Base-by-base conservation (phyloP, 108 stramenopile genomes). In the Aurantiochytrium sp. region DNA sequence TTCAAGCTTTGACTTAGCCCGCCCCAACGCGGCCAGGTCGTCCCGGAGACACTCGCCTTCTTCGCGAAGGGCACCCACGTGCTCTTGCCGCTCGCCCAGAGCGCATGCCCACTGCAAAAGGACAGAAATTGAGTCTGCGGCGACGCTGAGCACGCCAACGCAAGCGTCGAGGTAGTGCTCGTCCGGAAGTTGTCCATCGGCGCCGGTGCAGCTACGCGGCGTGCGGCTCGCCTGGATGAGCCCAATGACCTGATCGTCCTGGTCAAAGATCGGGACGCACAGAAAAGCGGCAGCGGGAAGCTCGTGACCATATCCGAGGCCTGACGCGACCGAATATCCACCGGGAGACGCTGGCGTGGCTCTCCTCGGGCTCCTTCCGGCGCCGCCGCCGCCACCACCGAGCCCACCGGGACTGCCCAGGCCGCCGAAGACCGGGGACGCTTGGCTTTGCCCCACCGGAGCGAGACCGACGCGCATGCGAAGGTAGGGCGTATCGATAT, bases 221-320 rank as follows among this genome's bases (percentile, higher is more conserved):
- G 59, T 65, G 34, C 59, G 59, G 19, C 59, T 81, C 21, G 73
- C 73, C 24, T 81, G 73, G 27, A 81, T 48, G 39, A 81, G 36
- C 10, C 73, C 73, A 41, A 48, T 48, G 27, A 81, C 73, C 32
- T 48, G 73, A 12, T 81, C 73, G 6, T 41, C 39, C 32, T 22
- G n/a, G n/a, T 48, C 39, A 24, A 81, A 81, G 12, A 81, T 81
- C 32, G 73, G 73, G 6, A 81, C 45, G 73, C 73, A 81, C 6
- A 81, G 10, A 12, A 81, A 81, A 22, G 73, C 39, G 1, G 45
- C 39, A 2, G 45, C 12, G 12, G 73, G 73, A 24, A 81, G 45
- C 6, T 41, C 39, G 32, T 48, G 27, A 22, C 39, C 30, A 6
- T 24, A 12, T 81, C 42, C 73, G 6, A n/a, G n/a, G n/a, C n/a